Conservation (phyloP, 768 basidiomycete species). For the Xerocomus potaroensis region DNA sequence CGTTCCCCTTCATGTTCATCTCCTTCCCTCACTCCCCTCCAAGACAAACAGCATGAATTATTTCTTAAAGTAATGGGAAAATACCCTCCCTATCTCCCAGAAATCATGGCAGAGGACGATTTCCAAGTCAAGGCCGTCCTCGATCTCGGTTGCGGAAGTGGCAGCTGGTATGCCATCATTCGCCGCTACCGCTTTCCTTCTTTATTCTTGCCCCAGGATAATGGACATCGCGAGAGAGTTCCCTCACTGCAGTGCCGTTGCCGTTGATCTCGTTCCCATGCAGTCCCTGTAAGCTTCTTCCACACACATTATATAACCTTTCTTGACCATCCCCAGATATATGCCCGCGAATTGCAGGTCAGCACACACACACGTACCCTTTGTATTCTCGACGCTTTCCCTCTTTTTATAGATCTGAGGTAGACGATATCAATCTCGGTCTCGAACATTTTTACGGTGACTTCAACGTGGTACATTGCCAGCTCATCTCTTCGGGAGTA, state of each 20-base stretch:
- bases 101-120: slow-evolving; percentile 57
- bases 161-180: slow-evolving; percentile 51
- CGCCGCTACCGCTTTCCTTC: neutral
- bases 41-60: slow-evolving; percentile 67
- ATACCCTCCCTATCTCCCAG: slow-evolving; percentile 54
- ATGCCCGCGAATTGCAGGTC: slow-evolving; percentile 74
- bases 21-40: slow-evolving; percentile 9
- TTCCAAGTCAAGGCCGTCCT: slow-evolving; percentile 60
- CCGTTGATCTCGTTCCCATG: slow-evolving; percentile 80
- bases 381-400: slow-evolving; percentile 2
- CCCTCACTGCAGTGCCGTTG: slow-evolving; percentile 63
- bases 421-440: slow-evolving; percentile 82
- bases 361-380: slow-evolving; percentile 9
- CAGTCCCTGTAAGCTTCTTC: slow-evolving; percentile 52
- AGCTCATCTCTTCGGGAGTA: slow-evolving; percentile 70
- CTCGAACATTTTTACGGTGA: slow-evolving; percentile 77
- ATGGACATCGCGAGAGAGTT: slow-evolving; percentile 71
- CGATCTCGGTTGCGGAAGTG: slow-evolving; percentile 79
- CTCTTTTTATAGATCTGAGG: slow-evolving; percentile 55
- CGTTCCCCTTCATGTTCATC: slow-evolving; percentile 17
- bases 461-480: slow-evolving; percentile 72
- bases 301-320: slow-evolving; percentile 8
- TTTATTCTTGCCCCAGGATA: slow-evolving; percentile 50
- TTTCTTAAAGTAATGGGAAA: slow-evolving; percentile 63
- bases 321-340: slow-evolving; percentile 35